Base-by-base conservation (phyloP, 192 early-diverging fungal species). In the Chytriomyces confervae region DNA sequence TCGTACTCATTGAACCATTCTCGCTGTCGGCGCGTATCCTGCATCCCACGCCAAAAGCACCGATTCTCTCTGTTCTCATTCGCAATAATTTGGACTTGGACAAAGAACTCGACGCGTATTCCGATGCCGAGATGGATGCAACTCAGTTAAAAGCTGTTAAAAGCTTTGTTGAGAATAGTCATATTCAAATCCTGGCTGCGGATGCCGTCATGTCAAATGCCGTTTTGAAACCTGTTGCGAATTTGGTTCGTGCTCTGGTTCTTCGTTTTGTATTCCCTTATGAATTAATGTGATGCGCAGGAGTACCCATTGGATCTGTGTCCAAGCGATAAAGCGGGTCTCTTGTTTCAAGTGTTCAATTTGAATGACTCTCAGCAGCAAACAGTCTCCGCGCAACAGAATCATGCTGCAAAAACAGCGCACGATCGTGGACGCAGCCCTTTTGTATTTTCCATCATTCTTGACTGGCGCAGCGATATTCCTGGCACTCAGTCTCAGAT, bases 321-420 rank as follows among this genome's bases (percentile, higher is more conserved):
- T 74, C 13, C 72, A 44, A 36, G 61, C 13, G 72, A 74, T 47
- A 10, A 74, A 62, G 11, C 61, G 16, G 45, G 60, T 11, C 45
- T 74, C 20, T 23, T 74, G 18, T 74, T 74, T 47, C 45, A 62
- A 18, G 46, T 62, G 7, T 62, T 74, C 45, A 48, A 61, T 27
- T 20, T 74, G 47, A 51, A 71, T 49, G 23, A 43, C 13, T 36
- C 36, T 16, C 67, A 10, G 45, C 36, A 5, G 62, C 23, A 23
- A 29, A 64, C 62, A 64, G 62, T 7, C 6, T 5, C 62, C 5
- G 10, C 27, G 66, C n/a, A 13, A 47, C 8, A 18, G n/a, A 18
- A 36, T 24, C 62, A 18, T 24, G 10, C 62, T 11, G 44, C 5
- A 2, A 18, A 36, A 46, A 45, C 66, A 46, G 4, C 36, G 36